Evolutionary conservation across 306 rosid genomes (phyloP).

Genomic region (Senna tora): DNA sequence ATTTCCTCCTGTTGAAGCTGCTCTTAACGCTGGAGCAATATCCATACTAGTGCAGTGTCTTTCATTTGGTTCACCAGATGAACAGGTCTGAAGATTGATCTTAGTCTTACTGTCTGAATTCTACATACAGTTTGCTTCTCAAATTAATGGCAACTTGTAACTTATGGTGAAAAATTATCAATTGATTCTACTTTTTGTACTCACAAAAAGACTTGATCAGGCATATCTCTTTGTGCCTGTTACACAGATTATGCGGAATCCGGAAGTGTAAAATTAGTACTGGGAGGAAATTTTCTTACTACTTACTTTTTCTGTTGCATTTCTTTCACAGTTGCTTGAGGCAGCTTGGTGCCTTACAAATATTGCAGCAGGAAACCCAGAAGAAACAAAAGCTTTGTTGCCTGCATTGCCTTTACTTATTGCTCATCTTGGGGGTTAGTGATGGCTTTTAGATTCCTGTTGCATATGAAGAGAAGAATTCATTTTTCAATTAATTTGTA

Average conservation of each 20-base stretch:
- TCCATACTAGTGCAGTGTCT: conserved; percentile 82
- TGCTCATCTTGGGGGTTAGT: conserved; percentile 95
- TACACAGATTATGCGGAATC: conserved; percentile 13
- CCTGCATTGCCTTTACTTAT: conserved; percentile 89
- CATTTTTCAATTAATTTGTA: conserved; percentile 10
- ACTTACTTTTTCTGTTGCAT: conserved; percentile 39
- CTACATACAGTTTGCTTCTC: neutral
- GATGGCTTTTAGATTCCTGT: conserved; percentile 40
- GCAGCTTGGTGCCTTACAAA: conserved; percentile 99
- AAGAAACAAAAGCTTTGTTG: conserved; percentile 87
- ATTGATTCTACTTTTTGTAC: conserved; percentile 22
- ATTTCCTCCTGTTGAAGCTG: conserved; percentile 89
- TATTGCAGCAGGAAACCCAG: conserved; percentile 96
- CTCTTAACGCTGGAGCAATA: conserved; percentile 81
- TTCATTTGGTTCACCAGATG: conserved; percentile 94
- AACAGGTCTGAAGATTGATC: conserved; percentile 64
- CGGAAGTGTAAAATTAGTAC: neutral
- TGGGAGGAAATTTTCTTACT: conserved; percentile 27
- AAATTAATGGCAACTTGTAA: neutral
- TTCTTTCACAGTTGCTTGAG: conserved; percentile 83
- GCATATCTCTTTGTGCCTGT: conserved; percentile 23
- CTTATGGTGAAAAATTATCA: conserved; percentile 21
- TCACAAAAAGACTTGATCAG: conserved; percentile 10
- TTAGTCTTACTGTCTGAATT: conserved; percentile 16
- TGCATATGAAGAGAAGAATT: conserved; percentile 15